A percentile compares a stretch with the other conserved stretches of the same genome.
phyloP scores from a whole-genome alignment of 352 stramenopile genomes.

The Phytophthora ohioensis region DNA sequence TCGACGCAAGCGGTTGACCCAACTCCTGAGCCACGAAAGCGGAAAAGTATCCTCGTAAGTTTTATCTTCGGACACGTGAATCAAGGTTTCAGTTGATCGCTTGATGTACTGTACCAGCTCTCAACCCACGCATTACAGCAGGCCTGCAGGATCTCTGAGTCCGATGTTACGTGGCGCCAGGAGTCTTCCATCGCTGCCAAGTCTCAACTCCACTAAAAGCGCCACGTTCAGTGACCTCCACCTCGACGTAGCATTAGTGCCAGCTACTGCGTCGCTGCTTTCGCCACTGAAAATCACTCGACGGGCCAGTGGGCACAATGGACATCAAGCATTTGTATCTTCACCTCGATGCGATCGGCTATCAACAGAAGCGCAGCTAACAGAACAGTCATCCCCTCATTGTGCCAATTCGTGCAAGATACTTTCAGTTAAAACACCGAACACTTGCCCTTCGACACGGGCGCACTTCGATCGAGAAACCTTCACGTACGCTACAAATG shows the following conservation, averaged over 20 bases:
- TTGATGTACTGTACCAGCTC: not conserved
- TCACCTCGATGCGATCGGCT: not conserved
- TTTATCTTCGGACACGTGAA: constrained; percentile 10
- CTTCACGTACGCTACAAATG: constrained; percentile 6
- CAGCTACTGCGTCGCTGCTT: constrained; percentile 26
- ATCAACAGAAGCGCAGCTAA: constrained; percentile 4
- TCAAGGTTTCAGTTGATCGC: not conserved
- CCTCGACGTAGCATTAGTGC: constrained; percentile 17
- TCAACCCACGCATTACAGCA: constrained; percentile 17
- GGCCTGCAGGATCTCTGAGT: constrained; percentile 9
- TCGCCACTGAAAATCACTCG: constrained; percentile 44
- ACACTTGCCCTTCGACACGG: constrained; percentile 9
- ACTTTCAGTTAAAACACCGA: constrained; percentile 1
- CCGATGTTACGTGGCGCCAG: constrained; percentile 29
- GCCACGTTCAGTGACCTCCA: constrained; percentile 9
- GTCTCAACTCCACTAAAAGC: constrained; percentile 34
- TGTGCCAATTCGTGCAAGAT: constrained; percentile 7
- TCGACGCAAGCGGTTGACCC: constrained; percentile 32
- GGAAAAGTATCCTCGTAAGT: constrained; percentile 33
- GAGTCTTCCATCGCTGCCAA: constrained; percentile 47
- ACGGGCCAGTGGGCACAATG: not conserved
- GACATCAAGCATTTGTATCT: constrained; percentile 8
- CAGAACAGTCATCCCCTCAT: not conserved
- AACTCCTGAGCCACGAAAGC: constrained; percentile 37
- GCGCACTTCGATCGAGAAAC: constrained; percentile 5